Base-by-base conservation (phyloP, 2,329 filamentous ascomycete species). In the Chaetomium sp. region DNA sequence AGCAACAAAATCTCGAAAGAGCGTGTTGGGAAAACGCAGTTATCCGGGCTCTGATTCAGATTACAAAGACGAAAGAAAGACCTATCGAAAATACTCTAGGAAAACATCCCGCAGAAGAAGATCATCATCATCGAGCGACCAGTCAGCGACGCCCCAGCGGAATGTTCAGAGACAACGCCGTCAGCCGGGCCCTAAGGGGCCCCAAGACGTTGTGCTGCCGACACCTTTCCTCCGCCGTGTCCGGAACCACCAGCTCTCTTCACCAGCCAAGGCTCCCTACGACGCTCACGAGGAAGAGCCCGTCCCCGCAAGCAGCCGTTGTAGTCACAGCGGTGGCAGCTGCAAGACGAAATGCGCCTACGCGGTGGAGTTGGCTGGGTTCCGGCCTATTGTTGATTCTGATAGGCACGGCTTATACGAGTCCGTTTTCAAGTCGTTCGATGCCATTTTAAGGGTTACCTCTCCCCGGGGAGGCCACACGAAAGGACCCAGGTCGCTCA, bases 401-500 rank as follows among this genome's bases (percentile, higher is more conserved):
- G 61, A 63, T 33, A 67, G 62, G 14, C 71, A 71, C 49, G 64
- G 63, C 2, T 71, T 74, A n/a, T 72, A 75, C 48, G 73, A 77
- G 53, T 72, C 74, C 1, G 70, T 79, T 50, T 72, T 75, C 54
- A 69, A 71, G 38, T 72, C 74, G 2, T 56, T 79, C 11, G 74
- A 78, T 46, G 66, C 72, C 5, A 65, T 80, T 32, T 66, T 79
- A 3, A 70, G 69, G 41, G 71, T 74, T 4, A 79, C 76, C 19
- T 56, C 49, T 3, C 14, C 65, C 11, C 49, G n/a, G 38, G 19
- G 19, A 27, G 19, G 19, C 19, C 19, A 27, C 3, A 27, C 19
- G 19, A 27, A 27, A 58, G 10, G 56, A 59, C 48, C 34, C 49
- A n/a, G 55, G 58, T 59, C 58, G 70, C 65, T 19, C 55, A 4